Base-by-base conservation (phyloP, 169 alveolate genomes). In the Plasmodium chabaudi region DNA sequence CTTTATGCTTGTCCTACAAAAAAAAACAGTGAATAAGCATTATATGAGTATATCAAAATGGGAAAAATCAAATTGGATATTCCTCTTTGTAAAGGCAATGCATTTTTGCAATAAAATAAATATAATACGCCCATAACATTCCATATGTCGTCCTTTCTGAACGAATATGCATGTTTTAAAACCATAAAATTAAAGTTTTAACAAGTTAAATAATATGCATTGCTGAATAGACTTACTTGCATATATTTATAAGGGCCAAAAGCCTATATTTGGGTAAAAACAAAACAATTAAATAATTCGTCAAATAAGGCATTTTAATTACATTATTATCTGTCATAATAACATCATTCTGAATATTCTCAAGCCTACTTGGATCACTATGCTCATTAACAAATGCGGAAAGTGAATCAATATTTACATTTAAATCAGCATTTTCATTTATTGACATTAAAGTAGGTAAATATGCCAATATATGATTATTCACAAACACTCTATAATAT, bases 221-320 rank as follows among this genome's bases (percentile, higher is more conserved):
- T 7, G 7, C 4, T 34, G 42, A 34, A 34, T 34, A 51, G 7
- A 68, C 88, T 63, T 47, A 75, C 88, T 61, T 75, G 88, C 88
- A 75, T 56, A 75, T 75, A 63, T 75, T 75, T 46, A 75, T 75
- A 12, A 75, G 88, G 5, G 88, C 88, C 75, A 75, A 42, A 9
- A 75, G 70, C 44, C 88, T 61, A 55, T 75, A 75, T 56, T 75
- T 75, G 4, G 88, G 88, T 56, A 75, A 56, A 42, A 75, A 75
- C 53, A 75, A 63, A 63, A 75, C 88, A 56, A 75, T 75, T 57
- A 75, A 67, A 42, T 75, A 75, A 56, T 75, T 75, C 5, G 88
- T 75, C 34, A 75, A 57, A 42, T 75, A 75, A 34, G 88, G 88
- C 88, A 75, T 75, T 67, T 19, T 75, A 42, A 60, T 42, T 25